A percentile compares a stretch with the other conserved stretches of the same genome.
These are phyloP conservation scores for Myxozyma neotropica DNA, from an alignment of 805 yeast genomes.

Conservation along the genomic window DNA sequence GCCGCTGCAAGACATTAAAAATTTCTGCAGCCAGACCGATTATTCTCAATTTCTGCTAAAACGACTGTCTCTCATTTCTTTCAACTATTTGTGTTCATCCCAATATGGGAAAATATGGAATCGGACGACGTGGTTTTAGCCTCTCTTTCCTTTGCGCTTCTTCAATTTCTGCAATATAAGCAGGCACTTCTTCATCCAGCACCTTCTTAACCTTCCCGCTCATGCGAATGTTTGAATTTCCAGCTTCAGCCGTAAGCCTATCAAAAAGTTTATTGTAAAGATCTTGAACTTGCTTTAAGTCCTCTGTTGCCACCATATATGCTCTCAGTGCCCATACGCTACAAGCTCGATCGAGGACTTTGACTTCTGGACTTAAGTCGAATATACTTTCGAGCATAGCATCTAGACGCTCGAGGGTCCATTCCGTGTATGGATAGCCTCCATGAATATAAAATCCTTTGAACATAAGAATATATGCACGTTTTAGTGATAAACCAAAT, in stretches of 20 bases:
- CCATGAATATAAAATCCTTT: slow-evolving; percentile 27
- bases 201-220: too few species aligned
- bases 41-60: too few species aligned
- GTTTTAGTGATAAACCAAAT: slow-evolving; percentile 9
- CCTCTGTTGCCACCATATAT: not conserved
- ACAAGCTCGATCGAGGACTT: slow-evolving; percentile 6
- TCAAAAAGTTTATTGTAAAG: slow-evolving; percentile 7
- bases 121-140: not conserved
- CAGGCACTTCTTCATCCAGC: not conserved
- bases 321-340: slow-evolving; percentile 26
- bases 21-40: too few species aligned
- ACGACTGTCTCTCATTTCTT: too few species aligned
- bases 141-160: not conserved
- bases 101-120: slow-evolving; percentile 8
- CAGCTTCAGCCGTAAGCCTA: slow-evolving; percentile 5
- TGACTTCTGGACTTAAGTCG: not conserved
- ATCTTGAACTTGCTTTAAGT: not conserved
- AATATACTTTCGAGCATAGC: slow-evolving; percentile 19
- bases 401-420: slow-evolving; percentile 24
- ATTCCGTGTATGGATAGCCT: slow-evolving; percentile 10
- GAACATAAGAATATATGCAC: slow-evolving; percentile 21
- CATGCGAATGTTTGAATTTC: slow-evolving; percentile 6
- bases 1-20: too few species aligned
- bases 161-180: not conserved
- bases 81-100: too few species aligned